Base-by-base conservation (phyloP, 345 rosid species). In the Boechera stricta region DNA sequence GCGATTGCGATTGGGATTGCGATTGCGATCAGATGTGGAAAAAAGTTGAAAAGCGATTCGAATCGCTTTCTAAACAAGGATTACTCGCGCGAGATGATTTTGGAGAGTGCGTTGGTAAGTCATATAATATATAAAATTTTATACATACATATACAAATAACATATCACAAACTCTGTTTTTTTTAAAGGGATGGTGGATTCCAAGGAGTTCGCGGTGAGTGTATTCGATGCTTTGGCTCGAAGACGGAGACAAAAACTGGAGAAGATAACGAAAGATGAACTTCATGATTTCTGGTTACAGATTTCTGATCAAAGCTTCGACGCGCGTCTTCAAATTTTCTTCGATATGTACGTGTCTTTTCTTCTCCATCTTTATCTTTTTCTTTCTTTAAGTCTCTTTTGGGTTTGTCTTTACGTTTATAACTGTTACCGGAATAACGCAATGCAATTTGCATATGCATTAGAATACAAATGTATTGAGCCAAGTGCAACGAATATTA, bases 251-350 rank as follows among this genome's bases (percentile, higher is more conserved):
- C 91, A 87, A 81, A 85, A 78, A 73, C 70, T 90, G 13, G 72
- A 60, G 78, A 88, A 83, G 80, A 83, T 95, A 47, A 84, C 85
- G 21, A 87, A 80, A 75, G 93, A 90, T 29, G 98, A 92, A 81
- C 96, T 95, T 66, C 85, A 54, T 16, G 98, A 90, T n/a, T 95
- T 95, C 65, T 95, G 98, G 98, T 80, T 84, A 72, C 96, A 89
- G 76, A 89, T 95, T 64, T 84, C 96, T 3, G 94, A 95, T 66
- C 91, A 92, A 63, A 92, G 98, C 79, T 95, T 95, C 67, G 99
- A 92, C 81, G 98, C 97, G 4, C 96, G 94, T 63, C 97, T 95
- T 66, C 99, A 95, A 70, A 92, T 95, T 74, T 92, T 95, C 90
- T 95, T 95, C 53, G 99, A 95, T 67, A 91, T 95, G 97, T 92